A percentile compares a stretch with the other conserved stretches of the same genome.
These are phyloP conservation scores for Phytopythium vexans DNA, from an alignment of 352 stramenopile species.

Conservation along the genomic window DNA sequence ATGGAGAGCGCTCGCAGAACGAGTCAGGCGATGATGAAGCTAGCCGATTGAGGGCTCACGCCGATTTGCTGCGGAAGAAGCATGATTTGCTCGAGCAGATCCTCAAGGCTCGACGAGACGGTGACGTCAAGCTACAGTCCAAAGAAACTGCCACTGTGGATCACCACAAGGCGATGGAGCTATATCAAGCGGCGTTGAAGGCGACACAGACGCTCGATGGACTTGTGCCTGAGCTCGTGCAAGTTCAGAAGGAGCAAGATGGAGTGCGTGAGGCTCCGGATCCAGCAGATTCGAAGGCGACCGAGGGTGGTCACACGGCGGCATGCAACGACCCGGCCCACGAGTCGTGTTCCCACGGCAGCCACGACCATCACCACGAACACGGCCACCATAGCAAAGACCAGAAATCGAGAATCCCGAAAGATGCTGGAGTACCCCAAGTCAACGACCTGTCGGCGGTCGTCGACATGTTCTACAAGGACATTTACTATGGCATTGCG, in stretches of 20 bases:
- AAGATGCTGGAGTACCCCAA: conserved; percentile 22
- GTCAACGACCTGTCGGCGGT: conserved; percentile 49
- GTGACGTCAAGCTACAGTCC: conserved; percentile 23
- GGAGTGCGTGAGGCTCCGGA: neutral
- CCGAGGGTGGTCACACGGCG: too few species aligned
- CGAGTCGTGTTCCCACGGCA: neutral
- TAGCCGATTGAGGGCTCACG: conserved; percentile 23
- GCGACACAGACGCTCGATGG: conserved; percentile 30
- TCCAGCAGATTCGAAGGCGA: neutral
- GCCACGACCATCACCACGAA: conserved; percentile 5
- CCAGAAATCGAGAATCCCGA: conserved; percentile 5
- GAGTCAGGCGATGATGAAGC: conserved; percentile 1
- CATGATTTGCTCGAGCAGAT: conserved; percentile 50
- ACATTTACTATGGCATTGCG: conserved; percentile 56
- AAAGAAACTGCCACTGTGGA: conserved; percentile 1
- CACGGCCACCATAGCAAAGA: conserved; percentile 8
- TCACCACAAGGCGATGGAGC: conserved; percentile 9
- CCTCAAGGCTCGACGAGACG: conserved; percentile 32
- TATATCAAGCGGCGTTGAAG: conserved; percentile 34
- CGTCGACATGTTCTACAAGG: conserved; percentile 66
- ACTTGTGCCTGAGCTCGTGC: conserved; percentile 33
- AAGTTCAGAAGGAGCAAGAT: conserved; percentile 15
- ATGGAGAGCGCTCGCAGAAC: neutral
- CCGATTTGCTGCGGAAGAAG: conserved; percentile 39
- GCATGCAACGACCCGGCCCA: too few species aligned